Conservation (phyloP, 306 rosid species). For the Quercus ilex region DNA sequence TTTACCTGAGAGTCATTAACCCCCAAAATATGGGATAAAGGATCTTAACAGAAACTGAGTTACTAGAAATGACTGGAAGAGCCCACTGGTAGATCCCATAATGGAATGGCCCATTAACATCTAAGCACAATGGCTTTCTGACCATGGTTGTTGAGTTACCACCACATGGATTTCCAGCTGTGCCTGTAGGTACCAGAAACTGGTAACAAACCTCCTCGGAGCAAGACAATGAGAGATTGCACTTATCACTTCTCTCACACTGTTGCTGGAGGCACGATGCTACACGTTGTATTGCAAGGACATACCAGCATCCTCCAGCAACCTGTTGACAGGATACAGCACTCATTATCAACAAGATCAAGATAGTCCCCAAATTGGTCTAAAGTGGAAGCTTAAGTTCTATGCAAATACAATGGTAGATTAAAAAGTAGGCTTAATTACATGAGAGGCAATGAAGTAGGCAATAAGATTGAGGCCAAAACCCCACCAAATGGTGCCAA, state of each 20-base stretch:
- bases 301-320: slow-evolving; percentile 99
- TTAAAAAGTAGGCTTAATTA: slow-evolving; percentile 23
- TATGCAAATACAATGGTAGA: neutral
- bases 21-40: slow-evolving; percentile 99
- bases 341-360: neutral
- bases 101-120: slow-evolving; percentile 65
- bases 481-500: slow-evolving; percentile 99
- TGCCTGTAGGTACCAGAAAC: slow-evolving; percentile 30
- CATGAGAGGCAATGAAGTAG: slow-evolving; percentile 97
- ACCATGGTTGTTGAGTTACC: slow-evolving; percentile 45
- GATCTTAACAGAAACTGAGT: slow-evolving; percentile 79
- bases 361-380: neutral
- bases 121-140: slow-evolving; percentile 73
- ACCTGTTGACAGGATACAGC: slow-evolving; percentile 41
- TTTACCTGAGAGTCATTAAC: slow-evolving; percentile 91
- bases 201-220: slow-evolving; percentile 75
- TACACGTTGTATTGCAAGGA: slow-evolving; percentile 92
- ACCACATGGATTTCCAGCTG: slow-evolving; percentile 46
- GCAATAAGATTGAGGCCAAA: slow-evolving; percentile 96
- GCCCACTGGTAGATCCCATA: slow-evolving; percentile 97
- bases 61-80: slow-evolving; percentile 96
- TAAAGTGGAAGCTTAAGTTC: neutral
- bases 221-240: slow-evolving; percentile 75
- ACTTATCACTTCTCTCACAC: slow-evolving; percentile 53
- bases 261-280: slow-evolving; percentile 81